A percentile compares a stretch with the other conserved stretches of the same genome.
Conservation (phyloP, 495 filamentous ascomycete species). For the Polyplosphaeria fusca region DNA sequence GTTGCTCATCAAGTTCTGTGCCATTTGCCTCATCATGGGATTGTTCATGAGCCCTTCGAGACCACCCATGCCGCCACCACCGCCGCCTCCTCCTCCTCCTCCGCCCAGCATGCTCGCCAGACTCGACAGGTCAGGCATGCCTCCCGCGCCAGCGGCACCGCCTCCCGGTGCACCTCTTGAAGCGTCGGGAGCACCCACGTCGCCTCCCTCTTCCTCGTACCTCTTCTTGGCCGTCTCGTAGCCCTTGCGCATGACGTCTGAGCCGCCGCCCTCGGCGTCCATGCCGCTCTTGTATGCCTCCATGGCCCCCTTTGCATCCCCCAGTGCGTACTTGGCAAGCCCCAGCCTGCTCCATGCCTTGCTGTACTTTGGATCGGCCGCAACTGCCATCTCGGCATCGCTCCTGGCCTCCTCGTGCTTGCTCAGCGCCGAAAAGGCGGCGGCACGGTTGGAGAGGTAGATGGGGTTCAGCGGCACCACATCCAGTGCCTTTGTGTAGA, state of each 20-base stretch:
- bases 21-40: conserved; percentile 95
- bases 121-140: conserved; percentile 70
- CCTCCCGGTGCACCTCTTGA: conserved; percentile 41
- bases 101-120: conserved; percentile 76
- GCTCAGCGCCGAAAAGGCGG: conserved; percentile 75
- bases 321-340: conserved; percentile 82
- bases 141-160: conserved; percentile 53
- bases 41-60: conserved; percentile 85
- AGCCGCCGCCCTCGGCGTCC: conserved; percentile 87
- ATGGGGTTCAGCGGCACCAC: conserved; percentile 84
- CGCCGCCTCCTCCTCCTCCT: conserved; percentile 60
- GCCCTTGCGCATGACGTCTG: conserved; percentile 88
- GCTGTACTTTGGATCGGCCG: conserved; percentile 84
- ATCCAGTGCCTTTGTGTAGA: conserved; percentile 79
- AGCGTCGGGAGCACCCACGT: conserved; percentile 48
- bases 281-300: conserved; percentile 94
- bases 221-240: conserved; percentile 84
- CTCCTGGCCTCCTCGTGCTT: conserved; percentile 75
- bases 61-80: conserved; percentile 79
- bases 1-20: conserved; percentile 94
- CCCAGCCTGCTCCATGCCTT: conserved; percentile 95
- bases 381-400: conserved; percentile 85
- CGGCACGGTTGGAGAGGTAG: conserved; percentile 95
- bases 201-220: conserved; percentile 68
- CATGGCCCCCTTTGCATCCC: conserved; percentile 85